Evolutionary conservation across 2,329 filamentous ascomycete species (phyloP).

Genomic region (Erysiphe neolycopersici): DNA sequence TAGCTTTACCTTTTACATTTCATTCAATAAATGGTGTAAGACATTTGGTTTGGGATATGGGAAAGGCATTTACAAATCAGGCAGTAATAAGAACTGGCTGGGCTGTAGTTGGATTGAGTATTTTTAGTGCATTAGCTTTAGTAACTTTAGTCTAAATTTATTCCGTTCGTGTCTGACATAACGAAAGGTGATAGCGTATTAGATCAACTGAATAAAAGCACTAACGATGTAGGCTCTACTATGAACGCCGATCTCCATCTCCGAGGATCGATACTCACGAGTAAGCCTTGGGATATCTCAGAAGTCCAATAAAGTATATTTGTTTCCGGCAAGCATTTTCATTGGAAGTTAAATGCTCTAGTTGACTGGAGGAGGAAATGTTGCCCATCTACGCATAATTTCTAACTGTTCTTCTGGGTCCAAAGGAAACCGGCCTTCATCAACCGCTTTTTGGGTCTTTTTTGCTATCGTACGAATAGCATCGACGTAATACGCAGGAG

Average conservation of each 20-base stretch:
- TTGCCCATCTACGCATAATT: conserved; percentile 7
- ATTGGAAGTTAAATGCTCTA: conserved; percentile 13
- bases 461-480: conserved; percentile 4
- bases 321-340: too few species aligned
- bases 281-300: too few species aligned
- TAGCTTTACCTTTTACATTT: conserved; percentile 40
- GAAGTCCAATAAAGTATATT: too few species aligned
- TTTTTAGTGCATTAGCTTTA: conserved; percentile 18
- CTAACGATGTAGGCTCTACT: conserved; percentile 13
- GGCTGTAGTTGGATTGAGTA: conserved; percentile 29
- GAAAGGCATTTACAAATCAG: conserved; percentile 32
- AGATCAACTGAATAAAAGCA: too few species aligned
- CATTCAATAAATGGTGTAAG: conserved; percentile 43
- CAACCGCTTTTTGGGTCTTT: conserved; percentile 1
- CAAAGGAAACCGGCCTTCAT: conserved; percentile 1
- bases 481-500: conserved; percentile 15
- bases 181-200: too few species aligned
- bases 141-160: conserved; percentile 8
- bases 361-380: conserved; percentile 16
- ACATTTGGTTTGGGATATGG: conserved; percentile 45
- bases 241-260: too few species aligned
- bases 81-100: conserved; percentile 38
- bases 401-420: conserved; percentile 3
- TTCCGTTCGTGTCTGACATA: neutral
- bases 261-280: too few species aligned